Evolutionary conservation across 768 basidiomycete species (phyloP).

Genomic region (Suillus americanus): DNA sequence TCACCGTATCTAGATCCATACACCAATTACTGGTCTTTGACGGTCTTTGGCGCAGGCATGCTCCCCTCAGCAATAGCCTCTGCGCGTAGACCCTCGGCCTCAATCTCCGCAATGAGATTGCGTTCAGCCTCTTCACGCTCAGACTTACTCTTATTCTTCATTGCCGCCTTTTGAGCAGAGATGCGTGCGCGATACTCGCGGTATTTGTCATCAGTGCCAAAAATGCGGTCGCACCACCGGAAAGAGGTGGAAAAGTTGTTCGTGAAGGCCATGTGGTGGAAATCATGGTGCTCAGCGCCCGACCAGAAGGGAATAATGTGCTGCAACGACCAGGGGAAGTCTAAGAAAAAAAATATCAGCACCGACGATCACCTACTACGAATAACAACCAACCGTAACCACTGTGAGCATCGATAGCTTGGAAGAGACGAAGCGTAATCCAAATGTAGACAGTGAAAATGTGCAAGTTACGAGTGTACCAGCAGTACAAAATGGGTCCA

Average conservation of each 20-base stretch:
- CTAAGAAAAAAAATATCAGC: conserved; percentile 32
- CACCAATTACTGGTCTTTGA: conserved; percentile 26
- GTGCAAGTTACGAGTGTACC: conserved; percentile 71
- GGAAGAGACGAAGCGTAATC: conserved; percentile 93
- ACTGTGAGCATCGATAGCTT: conserved; percentile 95
- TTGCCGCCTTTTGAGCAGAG: conserved; percentile 54
- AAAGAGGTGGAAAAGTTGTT: conserved; percentile 95
- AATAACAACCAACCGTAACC: conserved; percentile 73
- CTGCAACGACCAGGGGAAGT: conserved; percentile 97
- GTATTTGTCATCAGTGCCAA: conserved; percentile 92
- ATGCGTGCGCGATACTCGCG: conserved; percentile 72
- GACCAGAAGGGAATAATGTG: conserved; percentile 95
- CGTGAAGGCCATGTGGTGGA: conserved; percentile 96
- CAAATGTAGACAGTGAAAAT: conserved; percentile 92
- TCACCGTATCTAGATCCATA: background rate
- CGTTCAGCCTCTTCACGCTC: conserved; percentile 57
- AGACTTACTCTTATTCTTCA: conserved; percentile 53
- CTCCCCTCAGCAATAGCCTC: conserved; percentile 55
- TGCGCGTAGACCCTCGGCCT: conserved; percentile 68
- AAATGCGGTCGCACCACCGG: conserved; percentile 88
- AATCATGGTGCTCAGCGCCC: conserved; percentile 96
- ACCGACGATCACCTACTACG: background rate
- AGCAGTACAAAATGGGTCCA: conserved; percentile 86
- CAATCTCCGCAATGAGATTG: conserved; percentile 65
- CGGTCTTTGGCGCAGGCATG: conserved; percentile 15